Base-by-base conservation (phyloP, 2,329 filamentous ascomycete species). In the Leptodontidium sp. region DNA sequence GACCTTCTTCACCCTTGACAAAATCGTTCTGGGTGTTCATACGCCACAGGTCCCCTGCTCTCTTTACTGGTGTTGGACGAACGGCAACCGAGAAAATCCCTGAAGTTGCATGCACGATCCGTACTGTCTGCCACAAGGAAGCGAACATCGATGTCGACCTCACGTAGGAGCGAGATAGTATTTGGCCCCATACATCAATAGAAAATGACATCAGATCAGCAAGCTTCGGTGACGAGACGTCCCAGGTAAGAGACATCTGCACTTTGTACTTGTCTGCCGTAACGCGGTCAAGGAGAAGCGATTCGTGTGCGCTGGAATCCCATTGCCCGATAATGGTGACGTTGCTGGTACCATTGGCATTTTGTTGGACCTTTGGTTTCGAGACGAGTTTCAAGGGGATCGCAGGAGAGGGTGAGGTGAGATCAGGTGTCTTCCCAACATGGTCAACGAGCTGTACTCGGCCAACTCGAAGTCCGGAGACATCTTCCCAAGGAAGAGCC, bases 21-120 rank as follows among this genome's bases (percentile, higher is more conserved):
- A 98, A 98, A 79, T 97, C 93, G 76, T 97, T 92, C 69, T 93
- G 91, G 17, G 94, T 98, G 79, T 94, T 97, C 89, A 98, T 93
- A 65, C 96, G 89, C 96, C 96, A 99, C 14, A 99, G 84, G 78
- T 99, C 96, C 2, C 93, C 93, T 0, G 94, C 93, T 58, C 93
- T 88, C 81, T 98, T 98, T 62, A 97, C 94, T 2, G 94, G 94
- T 8, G 93, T 90, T 0, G 96, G 96, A 38, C 93, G 91, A 80
- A 98, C 90, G 6, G 90, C 90, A 61, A 98, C 83, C 1, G 93
- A 94, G 80, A 97, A 99, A 68, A 97, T 93, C 55, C 89, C 90
- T 24, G 93, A 93, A 0, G 91, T 93, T 8, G 94, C 96, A 77
- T 94, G 93, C 7, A 98, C 93, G 68, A 98, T 91, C 29, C 94